Conservation (phyloP, 176 grass and related monocot genomes). For the Zea luxurians region DNA sequence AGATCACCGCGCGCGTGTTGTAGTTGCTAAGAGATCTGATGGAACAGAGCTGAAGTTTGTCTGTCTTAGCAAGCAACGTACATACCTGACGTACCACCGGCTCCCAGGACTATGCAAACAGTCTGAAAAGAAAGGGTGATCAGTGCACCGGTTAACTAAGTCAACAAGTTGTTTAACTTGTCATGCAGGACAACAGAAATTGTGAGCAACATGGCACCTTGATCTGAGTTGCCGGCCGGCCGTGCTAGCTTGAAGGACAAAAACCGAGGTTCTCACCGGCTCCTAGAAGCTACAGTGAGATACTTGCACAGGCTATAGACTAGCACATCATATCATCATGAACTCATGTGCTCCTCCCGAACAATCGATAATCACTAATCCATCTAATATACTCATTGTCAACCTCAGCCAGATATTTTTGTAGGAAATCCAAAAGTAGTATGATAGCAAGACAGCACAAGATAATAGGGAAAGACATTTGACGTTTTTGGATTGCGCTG, state of each 20-base stretch:
- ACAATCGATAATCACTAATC: slow-evolving; percentile 7
- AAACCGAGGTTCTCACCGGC: slow-evolving; percentile 78
- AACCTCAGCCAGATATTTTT: slow-evolving; percentile 6
- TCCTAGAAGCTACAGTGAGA: slow-evolving; percentile 81
- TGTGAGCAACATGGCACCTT: slow-evolving; percentile 62
- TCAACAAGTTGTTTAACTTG: slow-evolving; percentile 35
- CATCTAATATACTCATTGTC: slow-evolving; percentile 15
- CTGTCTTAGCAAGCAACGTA: slow-evolving; percentile 3
- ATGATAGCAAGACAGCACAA: background rate
- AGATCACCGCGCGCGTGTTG: background rate
- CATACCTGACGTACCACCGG: slow-evolving; percentile 65
- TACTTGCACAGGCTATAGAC: slow-evolving; percentile 87
- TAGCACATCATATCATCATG: slow-evolving; percentile 9
- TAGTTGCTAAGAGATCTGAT: background rate
- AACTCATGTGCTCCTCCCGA: background rate
- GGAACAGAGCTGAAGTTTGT: slow-evolving; percentile 21
- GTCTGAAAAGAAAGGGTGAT: slow-evolving; percentile 22
- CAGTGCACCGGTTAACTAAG: background rate
- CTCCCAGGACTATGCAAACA: slow-evolving; percentile 69
- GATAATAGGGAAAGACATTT: slow-evolving; percentile 13
- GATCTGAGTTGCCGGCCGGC: slow-evolving; percentile 59
- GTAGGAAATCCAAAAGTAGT: background rate
- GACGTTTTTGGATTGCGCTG: slow-evolving; percentile 13
- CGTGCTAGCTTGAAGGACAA: slow-evolving; percentile 59
- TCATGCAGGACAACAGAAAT: slow-evolving; percentile 23